phyloP scores from a whole-genome alignment of 164 flowering plant genomes.

The Umbellularia californica region DNA sequence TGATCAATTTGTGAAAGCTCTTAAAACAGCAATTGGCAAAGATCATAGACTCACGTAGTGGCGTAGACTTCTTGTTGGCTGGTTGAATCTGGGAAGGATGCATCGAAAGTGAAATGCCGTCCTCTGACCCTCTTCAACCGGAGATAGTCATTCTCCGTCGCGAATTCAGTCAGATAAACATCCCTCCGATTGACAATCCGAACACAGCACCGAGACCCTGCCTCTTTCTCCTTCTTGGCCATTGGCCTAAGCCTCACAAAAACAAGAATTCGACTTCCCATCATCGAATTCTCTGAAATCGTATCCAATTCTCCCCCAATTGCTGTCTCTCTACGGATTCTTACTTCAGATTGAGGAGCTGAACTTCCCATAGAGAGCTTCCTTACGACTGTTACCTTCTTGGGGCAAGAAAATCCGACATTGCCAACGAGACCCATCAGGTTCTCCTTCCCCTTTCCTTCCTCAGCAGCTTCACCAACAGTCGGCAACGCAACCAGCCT shows the following conservation, averaged over 20 bases:
- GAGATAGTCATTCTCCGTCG: conserved; percentile 74
- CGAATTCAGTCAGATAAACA: conserved; percentile 73
- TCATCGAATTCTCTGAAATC: conserved; percentile 24
- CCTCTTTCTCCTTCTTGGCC: conserved; percentile 80
- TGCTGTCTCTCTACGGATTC: conserved; percentile 8
- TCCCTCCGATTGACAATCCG: conserved; percentile 62
- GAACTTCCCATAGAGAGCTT: conserved; percentile 58
- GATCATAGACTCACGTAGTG: conserved; percentile 57
- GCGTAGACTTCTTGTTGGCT: conserved; percentile 77
- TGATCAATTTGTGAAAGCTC: not conserved
- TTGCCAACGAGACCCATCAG: conserved; percentile 31
- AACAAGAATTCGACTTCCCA: conserved; percentile 66
- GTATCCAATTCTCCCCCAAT: conserved; percentile 23
- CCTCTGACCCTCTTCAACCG: conserved; percentile 84
- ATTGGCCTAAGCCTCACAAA: conserved; percentile 93
- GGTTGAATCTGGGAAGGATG: conserved; percentile 74
- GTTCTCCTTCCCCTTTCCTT: conserved; percentile 54
- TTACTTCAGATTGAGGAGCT: conserved; percentile 24
- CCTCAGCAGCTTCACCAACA: conserved; percentile 12
- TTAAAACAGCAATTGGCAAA: not conserved
- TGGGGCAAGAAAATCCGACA: conserved; percentile 46
- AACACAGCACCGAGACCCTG: conserved; percentile 70
- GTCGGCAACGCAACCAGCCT: conserved; percentile 32
- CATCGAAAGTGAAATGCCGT: conserved; percentile 81
- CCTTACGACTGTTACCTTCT: conserved; percentile 32